phyloP scores from a whole-genome alignment of 495 filamentous ascomycete species.

The Glutinoglossum americanum region DNA sequence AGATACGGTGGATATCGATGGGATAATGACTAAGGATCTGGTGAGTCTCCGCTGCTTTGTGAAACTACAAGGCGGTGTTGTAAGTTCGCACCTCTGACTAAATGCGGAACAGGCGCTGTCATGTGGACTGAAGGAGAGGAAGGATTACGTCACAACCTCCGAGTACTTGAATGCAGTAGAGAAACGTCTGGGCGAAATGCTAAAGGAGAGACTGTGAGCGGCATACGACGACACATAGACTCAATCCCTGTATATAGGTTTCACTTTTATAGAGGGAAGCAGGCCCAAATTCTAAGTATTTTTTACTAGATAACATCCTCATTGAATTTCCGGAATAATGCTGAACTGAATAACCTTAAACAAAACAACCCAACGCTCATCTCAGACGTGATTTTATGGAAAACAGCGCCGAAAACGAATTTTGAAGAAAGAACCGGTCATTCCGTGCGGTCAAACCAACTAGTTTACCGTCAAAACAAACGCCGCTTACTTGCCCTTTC shows the following conservation, averaged over 20 bases:
- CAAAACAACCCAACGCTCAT: no score
- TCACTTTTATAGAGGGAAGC: background rate
- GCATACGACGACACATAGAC: background rate
- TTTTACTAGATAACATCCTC: background rate
- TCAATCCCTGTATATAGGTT: background rate
- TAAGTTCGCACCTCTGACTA: background rate
- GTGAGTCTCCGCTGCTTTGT: background rate
- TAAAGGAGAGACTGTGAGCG: conserved; percentile 28
- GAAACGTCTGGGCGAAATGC: conserved; percentile 47
- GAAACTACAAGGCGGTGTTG: background rate
- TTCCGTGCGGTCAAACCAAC: no score
- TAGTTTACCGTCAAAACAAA: no score
- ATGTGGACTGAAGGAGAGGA: conserved; percentile 62
- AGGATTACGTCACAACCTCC: conserved; percentile 69
- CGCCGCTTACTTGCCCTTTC: background rate
- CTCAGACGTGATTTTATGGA: background rate
- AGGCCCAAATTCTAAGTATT: background rate
- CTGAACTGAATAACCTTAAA: background rate
- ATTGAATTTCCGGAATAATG: background rate
- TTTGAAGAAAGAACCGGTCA: background rate
- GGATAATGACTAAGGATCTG: conserved; percentile 97
- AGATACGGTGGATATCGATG: conserved; percentile 79
- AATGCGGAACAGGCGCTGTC: conserved; percentile 34
- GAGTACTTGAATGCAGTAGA: conserved; percentile 84
- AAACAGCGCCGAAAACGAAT: background rate